These are phyloP conservation scores for Stagonosporopsis vannaccii DNA, from an alignment of 2,329 filamentous ascomycete species.

Conservation along the genomic window DNA sequence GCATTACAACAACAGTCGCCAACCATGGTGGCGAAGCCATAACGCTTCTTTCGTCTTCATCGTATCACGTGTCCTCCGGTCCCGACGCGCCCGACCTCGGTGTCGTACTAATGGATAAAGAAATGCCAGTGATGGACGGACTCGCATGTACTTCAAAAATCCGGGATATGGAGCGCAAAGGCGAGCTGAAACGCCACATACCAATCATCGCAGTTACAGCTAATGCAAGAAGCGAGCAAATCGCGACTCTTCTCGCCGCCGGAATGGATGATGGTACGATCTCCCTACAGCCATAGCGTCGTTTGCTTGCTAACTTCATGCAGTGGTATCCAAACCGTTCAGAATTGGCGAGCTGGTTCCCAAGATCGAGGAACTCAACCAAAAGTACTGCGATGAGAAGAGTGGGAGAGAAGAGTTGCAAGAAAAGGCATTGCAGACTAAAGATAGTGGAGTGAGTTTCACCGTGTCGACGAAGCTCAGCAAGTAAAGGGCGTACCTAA, in stretches of 20 bases:
- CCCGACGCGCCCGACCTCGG: constrained; percentile 36
- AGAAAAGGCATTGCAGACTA: constrained; percentile 8
- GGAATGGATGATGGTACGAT: constrained; percentile 60
- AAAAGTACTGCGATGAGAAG: constrained; percentile 21
- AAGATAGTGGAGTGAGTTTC: constrained; percentile 12
- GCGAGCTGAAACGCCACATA: constrained; percentile 44
- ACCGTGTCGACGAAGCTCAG: background rate
- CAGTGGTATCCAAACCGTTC: constrained; percentile 60
- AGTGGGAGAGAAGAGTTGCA: constrained; percentile 5
- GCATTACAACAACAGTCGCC: constrained; percentile 55
- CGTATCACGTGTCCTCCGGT: constrained; percentile 49
- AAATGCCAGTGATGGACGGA: constrained; percentile 55
- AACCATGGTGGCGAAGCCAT: constrained; percentile 60
- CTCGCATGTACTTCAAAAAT: constrained; percentile 49
- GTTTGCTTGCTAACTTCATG: no score
- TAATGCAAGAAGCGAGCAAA: constrained; percentile 52
- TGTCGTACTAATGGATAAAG: constrained; percentile 51
- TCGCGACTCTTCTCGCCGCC: constrained; percentile 46
- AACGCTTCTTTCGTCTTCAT: constrained; percentile 52
- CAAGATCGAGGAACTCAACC: constrained; percentile 58
- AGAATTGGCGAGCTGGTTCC: constrained; percentile 59
- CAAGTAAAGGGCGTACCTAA: background rate
- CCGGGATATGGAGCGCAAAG: constrained; percentile 46
- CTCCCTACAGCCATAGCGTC: no score
- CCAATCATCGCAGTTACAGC: constrained; percentile 54